phyloP scores from a whole-genome alignment of 257 asterid species.

The Capsicum chinense region DNA sequence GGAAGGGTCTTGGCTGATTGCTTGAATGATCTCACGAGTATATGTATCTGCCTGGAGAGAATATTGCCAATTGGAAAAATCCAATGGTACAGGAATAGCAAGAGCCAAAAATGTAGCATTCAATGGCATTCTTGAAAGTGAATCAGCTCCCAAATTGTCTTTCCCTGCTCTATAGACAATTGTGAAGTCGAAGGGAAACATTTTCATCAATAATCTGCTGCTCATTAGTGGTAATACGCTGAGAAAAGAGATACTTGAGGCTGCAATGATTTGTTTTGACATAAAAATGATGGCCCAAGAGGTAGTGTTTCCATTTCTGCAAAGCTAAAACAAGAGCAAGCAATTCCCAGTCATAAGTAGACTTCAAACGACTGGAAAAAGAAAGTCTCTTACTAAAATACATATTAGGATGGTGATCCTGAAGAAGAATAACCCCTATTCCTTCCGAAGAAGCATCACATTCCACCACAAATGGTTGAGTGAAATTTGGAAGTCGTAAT shows the following conservation, averaged over 20 bases:
- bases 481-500: not conserved
- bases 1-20: too few species aligned
- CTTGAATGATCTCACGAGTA: not conserved
- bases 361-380: not conserved
- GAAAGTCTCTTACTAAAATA: not conserved
- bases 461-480: conserved; percentile 5
- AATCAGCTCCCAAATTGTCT: not conserved
- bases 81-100: not conserved
- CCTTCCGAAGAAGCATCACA: not conserved
- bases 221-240: not conserved
- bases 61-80: not conserved
- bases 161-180: not conserved
- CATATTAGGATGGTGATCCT: not conserved
- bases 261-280: not conserved
- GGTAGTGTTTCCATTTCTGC: not conserved
- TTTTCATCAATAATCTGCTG: not conserved
- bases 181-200: not conserved
- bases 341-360: not conserved
- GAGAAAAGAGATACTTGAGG: not conserved
- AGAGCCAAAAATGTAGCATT: not conserved
- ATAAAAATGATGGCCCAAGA: not conserved
- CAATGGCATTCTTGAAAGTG: not conserved
- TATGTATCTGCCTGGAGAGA: not conserved
- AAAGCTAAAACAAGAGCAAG: conserved; percentile 6
- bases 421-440: not conserved